Conservation (phyloP, 1,284 basidiomycete species). For the Paramarasmius palmivorus region DNA sequence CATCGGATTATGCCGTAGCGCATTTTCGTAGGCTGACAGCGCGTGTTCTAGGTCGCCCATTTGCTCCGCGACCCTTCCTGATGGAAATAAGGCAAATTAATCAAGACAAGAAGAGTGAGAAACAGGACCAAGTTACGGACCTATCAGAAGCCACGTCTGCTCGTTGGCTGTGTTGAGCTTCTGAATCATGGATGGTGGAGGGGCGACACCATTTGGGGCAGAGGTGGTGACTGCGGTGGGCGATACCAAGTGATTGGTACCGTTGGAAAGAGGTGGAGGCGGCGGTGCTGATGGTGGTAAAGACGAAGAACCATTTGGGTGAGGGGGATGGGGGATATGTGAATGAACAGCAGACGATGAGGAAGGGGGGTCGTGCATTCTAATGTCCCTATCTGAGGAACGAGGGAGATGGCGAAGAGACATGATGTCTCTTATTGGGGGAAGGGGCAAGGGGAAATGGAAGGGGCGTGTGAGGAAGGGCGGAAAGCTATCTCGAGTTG, state of each 20-base stretch:
- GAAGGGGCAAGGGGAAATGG: conserved; percentile 21
- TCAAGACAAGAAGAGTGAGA: background rate
- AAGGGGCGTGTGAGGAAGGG: conserved; percentile 31
- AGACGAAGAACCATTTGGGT: conserved; percentile 50
- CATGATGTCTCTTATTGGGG: conserved; percentile 39
- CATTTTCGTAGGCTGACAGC: conserved; percentile 87
- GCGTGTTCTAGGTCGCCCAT: conserved; percentile 91
- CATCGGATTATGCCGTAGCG: conserved; percentile 88
- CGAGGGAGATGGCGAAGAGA: conserved; percentile 63
- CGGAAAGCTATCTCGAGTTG: conserved; percentile 44
- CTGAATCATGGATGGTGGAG: conserved; percentile 53
- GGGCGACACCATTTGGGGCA: conserved; percentile 25
- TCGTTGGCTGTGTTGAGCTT: conserved; percentile 85
- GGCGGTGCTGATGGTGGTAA: conserved; percentile 21
- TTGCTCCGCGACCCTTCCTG: conserved; percentile 88
- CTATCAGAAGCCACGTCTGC: conserved; percentile 91
- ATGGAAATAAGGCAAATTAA: conserved; percentile 19
- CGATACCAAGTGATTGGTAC: conserved; percentile 36
- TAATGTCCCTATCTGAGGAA: conserved; percentile 59
- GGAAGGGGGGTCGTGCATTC: conserved; percentile 58
- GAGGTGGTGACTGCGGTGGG: conserved; percentile 44
- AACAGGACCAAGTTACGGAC: conserved; percentile 39
- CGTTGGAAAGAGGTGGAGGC: conserved; percentile 43
- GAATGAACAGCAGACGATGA: background rate
- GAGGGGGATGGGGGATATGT: conserved; percentile 38